Evolutionary conservation across 2,329 filamentous ascomycete species (phyloP).

Genomic region (Colletotrichum caudatum): DNA sequence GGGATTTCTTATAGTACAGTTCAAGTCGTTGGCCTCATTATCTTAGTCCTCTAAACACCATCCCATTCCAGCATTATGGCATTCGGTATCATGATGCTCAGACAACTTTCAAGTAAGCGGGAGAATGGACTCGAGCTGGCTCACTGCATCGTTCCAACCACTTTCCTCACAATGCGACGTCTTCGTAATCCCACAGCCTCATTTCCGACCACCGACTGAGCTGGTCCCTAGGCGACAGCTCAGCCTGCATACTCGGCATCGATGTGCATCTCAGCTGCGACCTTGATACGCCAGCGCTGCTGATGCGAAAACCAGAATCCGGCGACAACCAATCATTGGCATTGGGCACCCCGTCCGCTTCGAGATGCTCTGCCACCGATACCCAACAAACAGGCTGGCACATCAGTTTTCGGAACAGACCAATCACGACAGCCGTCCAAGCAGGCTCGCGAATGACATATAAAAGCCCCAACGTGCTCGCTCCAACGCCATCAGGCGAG

Average conservation of each 20-base stretch:
- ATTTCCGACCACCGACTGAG: background rate
- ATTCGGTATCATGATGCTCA: background rate
- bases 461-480: background rate
- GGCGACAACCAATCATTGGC: constrained; percentile 1
- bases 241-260: background rate
- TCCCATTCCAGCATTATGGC: background rate
- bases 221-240: background rate
- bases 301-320: background rate
- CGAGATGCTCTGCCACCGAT: background rate
- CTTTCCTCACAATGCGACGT: background rate
- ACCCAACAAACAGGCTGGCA: background rate
- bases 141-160: background rate
- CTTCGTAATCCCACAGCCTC: background rate
- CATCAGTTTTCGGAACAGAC: background rate
- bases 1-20: no score
- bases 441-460: background rate
- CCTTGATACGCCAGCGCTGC: background rate
- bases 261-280: background rate
- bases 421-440: background rate
- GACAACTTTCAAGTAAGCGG: background rate
- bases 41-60: background rate
- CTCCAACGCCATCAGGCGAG: background rate
- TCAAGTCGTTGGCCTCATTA: no score
- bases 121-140: background rate
- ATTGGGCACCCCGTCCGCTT: background rate